phyloP scores from a whole-genome alignment of 352 stramenopile species.

The Peronospora destructor region DNA sequence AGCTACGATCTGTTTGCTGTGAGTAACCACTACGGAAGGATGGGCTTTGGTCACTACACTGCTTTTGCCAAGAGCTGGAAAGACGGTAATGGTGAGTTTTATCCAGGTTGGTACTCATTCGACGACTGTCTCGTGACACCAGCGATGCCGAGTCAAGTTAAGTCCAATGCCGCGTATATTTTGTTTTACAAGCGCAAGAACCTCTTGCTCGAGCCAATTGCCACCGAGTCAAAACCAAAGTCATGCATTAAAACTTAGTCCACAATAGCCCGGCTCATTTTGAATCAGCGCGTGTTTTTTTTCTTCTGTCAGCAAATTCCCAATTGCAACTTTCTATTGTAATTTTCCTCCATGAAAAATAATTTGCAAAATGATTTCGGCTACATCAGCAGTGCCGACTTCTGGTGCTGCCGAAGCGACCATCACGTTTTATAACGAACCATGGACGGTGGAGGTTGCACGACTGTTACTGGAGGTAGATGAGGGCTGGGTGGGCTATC shows the following conservation, averaged over 20 bases:
- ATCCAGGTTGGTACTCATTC: constrained; percentile 77
- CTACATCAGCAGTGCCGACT: not conserved
- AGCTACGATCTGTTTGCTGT: constrained; percentile 86
- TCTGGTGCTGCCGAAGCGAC: not conserved
- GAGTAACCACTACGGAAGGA: constrained; percentile 86
- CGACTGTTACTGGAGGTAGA: constrained; percentile 25
- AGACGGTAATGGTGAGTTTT: constrained; percentile 43
- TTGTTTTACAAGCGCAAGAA: constrained; percentile 83
- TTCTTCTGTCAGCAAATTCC: not conserved
- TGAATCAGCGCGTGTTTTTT: not conserved
- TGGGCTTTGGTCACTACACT: constrained; percentile 89
- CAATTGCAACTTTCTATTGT: not conserved
- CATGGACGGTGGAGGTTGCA: constrained; percentile 18
- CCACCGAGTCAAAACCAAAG: constrained; percentile 6
- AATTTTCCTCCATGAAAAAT: no score
- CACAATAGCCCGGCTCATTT: not conserved
- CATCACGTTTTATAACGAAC: constrained; percentile 16
- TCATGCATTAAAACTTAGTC: constrained; percentile 3
- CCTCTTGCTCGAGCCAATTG: constrained; percentile 18
- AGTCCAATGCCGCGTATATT: constrained; percentile 82
- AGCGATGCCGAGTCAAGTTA: constrained; percentile 49
- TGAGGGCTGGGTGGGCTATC: constrained; percentile 25
- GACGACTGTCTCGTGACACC: constrained; percentile 74
- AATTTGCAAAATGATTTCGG: no score
- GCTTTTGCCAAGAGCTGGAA: constrained; percentile 74